These are phyloP conservation scores for Geotrichum ghanense DNA, from an alignment of 805 yeast species.

Conservation along the genomic window DNA sequence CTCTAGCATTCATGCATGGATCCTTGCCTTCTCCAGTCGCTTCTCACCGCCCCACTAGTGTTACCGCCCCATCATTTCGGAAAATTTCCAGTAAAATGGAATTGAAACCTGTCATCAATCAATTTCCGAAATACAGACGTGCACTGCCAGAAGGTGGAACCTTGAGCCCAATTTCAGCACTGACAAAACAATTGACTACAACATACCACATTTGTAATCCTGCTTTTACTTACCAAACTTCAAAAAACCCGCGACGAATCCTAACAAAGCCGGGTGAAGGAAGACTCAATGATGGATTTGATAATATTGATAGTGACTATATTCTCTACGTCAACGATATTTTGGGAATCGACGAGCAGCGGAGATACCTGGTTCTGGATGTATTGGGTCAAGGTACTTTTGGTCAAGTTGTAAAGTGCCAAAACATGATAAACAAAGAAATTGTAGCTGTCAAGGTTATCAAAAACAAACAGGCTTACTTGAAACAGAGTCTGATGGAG, in stretches of 20 bases:
- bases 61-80: slow-evolving; percentile 24
- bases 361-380: slow-evolving; percentile 81
- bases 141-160: slow-evolving; percentile 30
- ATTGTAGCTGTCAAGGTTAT: slow-evolving; percentile 91
- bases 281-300: slow-evolving; percentile 66
- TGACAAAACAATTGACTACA: slow-evolving; percentile 65
- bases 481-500: slow-evolving; percentile 86
- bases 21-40: background rate
- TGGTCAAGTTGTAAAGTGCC: slow-evolving; percentile 97
- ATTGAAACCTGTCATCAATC: slow-evolving; percentile 21
- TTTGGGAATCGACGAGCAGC: slow-evolving; percentile 72
- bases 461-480: slow-evolving; percentile 80
- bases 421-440: slow-evolving; percentile 64
- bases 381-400: slow-evolving; percentile 93
- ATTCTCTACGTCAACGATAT: slow-evolving; percentile 91
- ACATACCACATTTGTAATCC: slow-evolving; percentile 83
- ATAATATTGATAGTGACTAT: slow-evolving; percentile 82
- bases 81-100: slow-evolving; percentile 25
- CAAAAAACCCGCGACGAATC: slow-evolving; percentile 84
- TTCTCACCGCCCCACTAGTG: slow-evolving; percentile 1
- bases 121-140: slow-evolving; percentile 24
- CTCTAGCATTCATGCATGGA: slow-evolving; percentile 1
- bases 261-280: slow-evolving; percentile 89
- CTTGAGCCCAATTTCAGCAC: slow-evolving; percentile 56
- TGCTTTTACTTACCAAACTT: slow-evolving; percentile 65